Evolutionary conservation across 2,329 filamentous ascomycete genomes (phyloP).

Genomic region (Periglandula ipomoeae): DNA sequence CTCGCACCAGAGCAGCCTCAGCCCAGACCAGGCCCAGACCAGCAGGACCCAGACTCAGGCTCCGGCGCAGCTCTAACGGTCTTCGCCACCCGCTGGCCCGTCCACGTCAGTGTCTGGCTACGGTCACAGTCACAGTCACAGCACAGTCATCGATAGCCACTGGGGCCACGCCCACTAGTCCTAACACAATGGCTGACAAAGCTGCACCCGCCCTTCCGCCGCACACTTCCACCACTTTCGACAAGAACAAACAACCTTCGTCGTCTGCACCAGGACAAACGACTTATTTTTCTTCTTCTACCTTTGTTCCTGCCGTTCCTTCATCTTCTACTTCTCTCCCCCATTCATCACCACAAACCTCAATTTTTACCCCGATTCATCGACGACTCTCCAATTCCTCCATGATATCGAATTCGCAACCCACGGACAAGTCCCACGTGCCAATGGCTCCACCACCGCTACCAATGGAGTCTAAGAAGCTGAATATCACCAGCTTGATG

Average conservation of each 20-base stretch:
- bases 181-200: constrained; percentile 26
- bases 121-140: constrained; percentile 2
- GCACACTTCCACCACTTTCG: constrained; percentile 23
- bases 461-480: constrained; percentile 27
- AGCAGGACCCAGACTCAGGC: not conserved
- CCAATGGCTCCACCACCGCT: constrained; percentile 22
- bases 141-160: not conserved
- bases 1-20: too few species aligned
- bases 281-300: constrained; percentile 11
- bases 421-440: constrained; percentile 12
- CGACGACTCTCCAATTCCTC: constrained; percentile 11
- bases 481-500: constrained; percentile 48
- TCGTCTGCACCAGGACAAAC: constrained; percentile 8
- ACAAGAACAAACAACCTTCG: constrained; percentile 13
- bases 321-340: too few species aligned
- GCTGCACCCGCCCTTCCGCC: constrained; percentile 15
- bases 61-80: not conserved
- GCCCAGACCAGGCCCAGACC: too few species aligned
- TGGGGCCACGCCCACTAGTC: not conserved
- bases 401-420: constrained; percentile 18
- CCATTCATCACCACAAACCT: constrained; percentile 1
- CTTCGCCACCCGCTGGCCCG: constrained; percentile 4
- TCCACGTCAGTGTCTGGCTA: constrained; percentile 8
- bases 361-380: constrained; percentile 9
- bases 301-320: constrained; percentile 7